Evolutionary conservation across 2,329 filamentous ascomycete genomes (phyloP).

Genomic region (Parasarocladium wereldwijsianum): DNA sequence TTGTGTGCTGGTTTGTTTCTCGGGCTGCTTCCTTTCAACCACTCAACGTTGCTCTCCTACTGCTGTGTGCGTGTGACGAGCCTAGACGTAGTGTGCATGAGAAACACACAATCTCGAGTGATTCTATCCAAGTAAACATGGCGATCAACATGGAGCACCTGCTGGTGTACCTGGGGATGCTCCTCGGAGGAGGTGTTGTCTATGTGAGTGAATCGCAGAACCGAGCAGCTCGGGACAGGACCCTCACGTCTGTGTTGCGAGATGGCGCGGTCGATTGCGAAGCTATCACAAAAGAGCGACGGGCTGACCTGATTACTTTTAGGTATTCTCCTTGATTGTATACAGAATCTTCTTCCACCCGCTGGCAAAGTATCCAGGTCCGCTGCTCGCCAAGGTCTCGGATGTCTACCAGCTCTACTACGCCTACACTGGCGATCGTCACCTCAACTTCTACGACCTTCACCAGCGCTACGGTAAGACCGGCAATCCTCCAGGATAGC

Average conservation of each 20-base stretch:
- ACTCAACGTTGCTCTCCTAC: no score
- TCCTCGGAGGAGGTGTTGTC: constrained; percentile 18
- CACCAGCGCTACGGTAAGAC: constrained; percentile 58
- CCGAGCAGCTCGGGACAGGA: neutral
- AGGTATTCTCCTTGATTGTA: constrained; percentile 27
- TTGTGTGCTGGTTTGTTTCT: neutral
- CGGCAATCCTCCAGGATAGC: no score
- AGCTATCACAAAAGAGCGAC: neutral
- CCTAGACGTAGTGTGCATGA: no score
- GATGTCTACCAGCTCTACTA: constrained; percentile 55
- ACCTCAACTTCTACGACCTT: constrained; percentile 55
- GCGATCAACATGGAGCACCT: constrained; percentile 18
- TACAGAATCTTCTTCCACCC: constrained; percentile 52
- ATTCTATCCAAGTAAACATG: no score
- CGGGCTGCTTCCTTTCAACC: neutral
- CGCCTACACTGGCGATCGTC: constrained; percentile 59
- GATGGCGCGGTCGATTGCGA: no score
- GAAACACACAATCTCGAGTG: no score
- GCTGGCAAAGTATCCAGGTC: constrained; percentile 49
- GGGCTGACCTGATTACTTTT: neutral
- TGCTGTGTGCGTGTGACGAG: no score
- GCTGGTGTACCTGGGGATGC: constrained; percentile 23
- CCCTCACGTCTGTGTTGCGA: neutral
- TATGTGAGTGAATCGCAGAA: constrained; percentile 19
- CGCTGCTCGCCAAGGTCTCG: constrained; percentile 47